These are phyloP conservation scores for Metschnikowia orientalis DNA, from an alignment of 805 yeast species.

Conservation along the genomic window DNA sequence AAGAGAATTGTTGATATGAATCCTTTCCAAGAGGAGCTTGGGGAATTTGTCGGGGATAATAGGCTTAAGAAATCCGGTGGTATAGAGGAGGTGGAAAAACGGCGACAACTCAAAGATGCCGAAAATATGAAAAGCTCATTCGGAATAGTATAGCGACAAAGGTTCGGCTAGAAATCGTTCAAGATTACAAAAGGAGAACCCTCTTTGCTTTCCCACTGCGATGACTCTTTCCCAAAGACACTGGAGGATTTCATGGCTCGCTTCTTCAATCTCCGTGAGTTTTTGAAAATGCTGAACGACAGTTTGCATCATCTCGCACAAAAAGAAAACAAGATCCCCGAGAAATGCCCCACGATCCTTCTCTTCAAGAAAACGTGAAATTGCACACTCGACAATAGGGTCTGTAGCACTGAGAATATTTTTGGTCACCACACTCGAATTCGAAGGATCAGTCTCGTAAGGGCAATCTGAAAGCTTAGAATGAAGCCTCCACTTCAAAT, in stretches of 20 bases:
- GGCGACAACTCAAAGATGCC: slow-evolving; percentile 62
- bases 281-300: slow-evolving; percentile 13
- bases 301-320: slow-evolving; percentile 12
- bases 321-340: slow-evolving; percentile 9
- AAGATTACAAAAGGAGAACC: slow-evolving; percentile 1
- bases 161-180: not conserved
- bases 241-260: slow-evolving; percentile 7
- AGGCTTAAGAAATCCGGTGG: slow-evolving; percentile 84
- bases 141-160: slow-evolving; percentile 23
- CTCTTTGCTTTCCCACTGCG: slow-evolving; percentile 2
- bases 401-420: slow-evolving; percentile 2
- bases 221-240: slow-evolving; percentile 8
- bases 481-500: slow-evolving; percentile 22
- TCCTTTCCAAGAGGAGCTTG: slow-evolving; percentile 81
- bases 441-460: slow-evolving; percentile 16
- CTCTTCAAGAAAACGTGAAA: slow-evolving; percentile 1
- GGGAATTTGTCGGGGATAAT: slow-evolving; percentile 74
- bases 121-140: slow-evolving; percentile 58
- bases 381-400: slow-evolving; percentile 8
- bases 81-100: slow-evolving; percentile 75
- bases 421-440: slow-evolving; percentile 3
- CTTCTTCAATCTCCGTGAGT: slow-evolving; percentile 10
- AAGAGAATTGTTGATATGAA: slow-evolving; percentile 50
- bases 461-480: slow-evolving; percentile 19
- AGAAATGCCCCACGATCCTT: not conserved